phyloP scores from a whole-genome alignment of 441 rosid species.

The Corymbia calophylla region DNA sequence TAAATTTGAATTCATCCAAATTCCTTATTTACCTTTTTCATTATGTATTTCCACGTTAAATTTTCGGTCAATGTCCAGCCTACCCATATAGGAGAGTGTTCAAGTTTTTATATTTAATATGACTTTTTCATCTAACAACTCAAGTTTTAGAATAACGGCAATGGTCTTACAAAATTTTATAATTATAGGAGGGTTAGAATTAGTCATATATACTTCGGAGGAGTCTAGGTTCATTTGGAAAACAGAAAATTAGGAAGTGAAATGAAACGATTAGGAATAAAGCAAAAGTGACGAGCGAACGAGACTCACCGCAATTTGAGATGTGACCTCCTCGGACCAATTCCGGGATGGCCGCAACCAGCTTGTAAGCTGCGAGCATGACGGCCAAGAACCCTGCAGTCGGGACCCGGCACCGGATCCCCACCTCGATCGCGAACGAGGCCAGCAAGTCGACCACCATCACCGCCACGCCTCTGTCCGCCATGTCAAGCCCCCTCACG shows the following conservation, averaged over 20 bases:
- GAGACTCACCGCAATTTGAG: conserved; percentile 36
- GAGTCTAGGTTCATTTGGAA: too few species aligned
- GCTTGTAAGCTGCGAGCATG: conserved; percentile 45
- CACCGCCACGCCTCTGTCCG: background rate
- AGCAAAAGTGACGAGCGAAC: background rate
- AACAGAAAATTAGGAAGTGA: background rate
- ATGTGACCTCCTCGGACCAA: conserved; percentile 35
- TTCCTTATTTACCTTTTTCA: too few species aligned
- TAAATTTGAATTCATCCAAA: too few species aligned
- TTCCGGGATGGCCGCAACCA: conserved; percentile 54
- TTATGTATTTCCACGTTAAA: too few species aligned
- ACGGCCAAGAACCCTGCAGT: conserved; percentile 71
- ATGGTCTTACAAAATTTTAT: too few species aligned
- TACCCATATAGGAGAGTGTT: too few species aligned
- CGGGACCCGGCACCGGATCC: conserved; percentile 38
- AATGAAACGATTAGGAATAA: background rate
- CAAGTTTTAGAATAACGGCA: too few species aligned
- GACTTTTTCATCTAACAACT: too few species aligned
- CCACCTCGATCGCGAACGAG: conserved; percentile 59
- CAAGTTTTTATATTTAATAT: too few species aligned
- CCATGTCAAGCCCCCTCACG: conserved; percentile 5
- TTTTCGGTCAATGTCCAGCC: too few species aligned
- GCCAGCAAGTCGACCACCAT: conserved; percentile 64
- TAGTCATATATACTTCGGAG: too few species aligned
- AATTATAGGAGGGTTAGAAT: too few species aligned